phyloP scores from a whole-genome alignment of 805 yeast genomes.

The Starmerella powellii region DNA sequence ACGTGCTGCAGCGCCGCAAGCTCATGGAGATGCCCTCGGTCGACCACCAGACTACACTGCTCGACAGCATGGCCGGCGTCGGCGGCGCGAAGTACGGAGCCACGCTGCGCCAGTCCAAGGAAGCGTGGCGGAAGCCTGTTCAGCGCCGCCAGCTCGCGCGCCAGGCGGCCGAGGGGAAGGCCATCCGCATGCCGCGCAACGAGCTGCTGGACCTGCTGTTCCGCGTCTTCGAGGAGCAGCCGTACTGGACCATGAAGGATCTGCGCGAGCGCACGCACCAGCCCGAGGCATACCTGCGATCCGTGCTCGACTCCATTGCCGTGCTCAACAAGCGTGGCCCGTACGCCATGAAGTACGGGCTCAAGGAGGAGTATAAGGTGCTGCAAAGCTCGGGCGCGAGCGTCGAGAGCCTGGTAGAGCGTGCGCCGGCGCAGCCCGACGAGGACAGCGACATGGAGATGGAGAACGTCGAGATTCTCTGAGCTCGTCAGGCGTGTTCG shows the following conservation, averaged over 20 bases:
- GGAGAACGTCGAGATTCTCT: constrained; percentile 30
- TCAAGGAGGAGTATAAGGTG: constrained; percentile 82
- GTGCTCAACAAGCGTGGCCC: constrained; percentile 87
- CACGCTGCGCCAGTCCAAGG: constrained; percentile 27
- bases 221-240: constrained; percentile 83
- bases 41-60: constrained; percentile 54
- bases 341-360: constrained; percentile 78
- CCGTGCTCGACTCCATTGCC: constrained; percentile 82
- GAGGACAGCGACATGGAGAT: constrained; percentile 68
- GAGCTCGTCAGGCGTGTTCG: too few species aligned
- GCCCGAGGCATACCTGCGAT: constrained; percentile 82
- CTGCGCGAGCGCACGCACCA: constrained; percentile 86
- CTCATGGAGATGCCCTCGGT: constrained; percentile 32
- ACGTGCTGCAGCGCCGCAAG: constrained; percentile 48
- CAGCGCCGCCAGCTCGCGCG: constrained; percentile 27
- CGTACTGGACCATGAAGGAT: constrained; percentile 93
- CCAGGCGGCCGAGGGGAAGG: constrained; percentile 62
- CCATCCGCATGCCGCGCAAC: constrained; percentile 86
- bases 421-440: constrained; percentile 21
- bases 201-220: constrained; percentile 81
- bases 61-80: constrained; percentile 76
- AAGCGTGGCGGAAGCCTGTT: constrained; percentile 19
- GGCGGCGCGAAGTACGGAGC: constrained; percentile 28
- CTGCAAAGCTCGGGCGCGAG: constrained; percentile 21
- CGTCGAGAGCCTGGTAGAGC: constrained; percentile 25